phyloP scores from a whole-genome alignment of 441 rosid species.

The Pelargonium fulgidum region DNA sequence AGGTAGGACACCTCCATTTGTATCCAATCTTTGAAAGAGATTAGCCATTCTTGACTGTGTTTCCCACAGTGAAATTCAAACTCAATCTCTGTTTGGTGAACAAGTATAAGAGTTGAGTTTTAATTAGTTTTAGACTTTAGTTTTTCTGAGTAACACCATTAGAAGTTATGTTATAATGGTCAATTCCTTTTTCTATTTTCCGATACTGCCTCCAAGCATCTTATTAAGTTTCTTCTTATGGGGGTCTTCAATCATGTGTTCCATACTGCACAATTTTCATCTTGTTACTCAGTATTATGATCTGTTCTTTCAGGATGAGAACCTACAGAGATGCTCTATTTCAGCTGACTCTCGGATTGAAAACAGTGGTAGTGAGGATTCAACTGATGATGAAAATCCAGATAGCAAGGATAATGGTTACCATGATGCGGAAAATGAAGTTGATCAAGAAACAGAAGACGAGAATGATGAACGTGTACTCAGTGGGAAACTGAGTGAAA shows the following conservation, averaged over 20 bases:
- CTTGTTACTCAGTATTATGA: constrained; percentile 17
- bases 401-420: constrained; percentile 60
- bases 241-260: constrained; percentile 5
- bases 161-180: neutral
- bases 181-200: neutral
- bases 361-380: constrained; percentile 87
- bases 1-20: too few relatives aligned
- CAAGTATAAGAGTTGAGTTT: neutral
- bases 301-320: constrained; percentile 67
- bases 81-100: neutral
- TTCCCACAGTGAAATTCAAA: neutral
- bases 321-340: constrained; percentile 84
- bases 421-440: constrained; percentile 88
- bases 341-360: constrained; percentile 86
- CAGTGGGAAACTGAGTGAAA: constrained; percentile 92
- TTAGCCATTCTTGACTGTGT: neutral
- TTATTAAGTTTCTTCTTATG: neutral
- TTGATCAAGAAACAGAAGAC: constrained; percentile 72
- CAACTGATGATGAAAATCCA: constrained; percentile 77
- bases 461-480: constrained; percentile 51
- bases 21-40: neutral
- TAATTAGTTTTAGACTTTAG: neutral
- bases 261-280: constrained; percentile 8
- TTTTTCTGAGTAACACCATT: neutral
- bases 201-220: neutral